Evolutionary conservation across 2,329 filamentous ascomycete species (phyloP).

Genomic region (Aspergillus carbonarius): DNA sequence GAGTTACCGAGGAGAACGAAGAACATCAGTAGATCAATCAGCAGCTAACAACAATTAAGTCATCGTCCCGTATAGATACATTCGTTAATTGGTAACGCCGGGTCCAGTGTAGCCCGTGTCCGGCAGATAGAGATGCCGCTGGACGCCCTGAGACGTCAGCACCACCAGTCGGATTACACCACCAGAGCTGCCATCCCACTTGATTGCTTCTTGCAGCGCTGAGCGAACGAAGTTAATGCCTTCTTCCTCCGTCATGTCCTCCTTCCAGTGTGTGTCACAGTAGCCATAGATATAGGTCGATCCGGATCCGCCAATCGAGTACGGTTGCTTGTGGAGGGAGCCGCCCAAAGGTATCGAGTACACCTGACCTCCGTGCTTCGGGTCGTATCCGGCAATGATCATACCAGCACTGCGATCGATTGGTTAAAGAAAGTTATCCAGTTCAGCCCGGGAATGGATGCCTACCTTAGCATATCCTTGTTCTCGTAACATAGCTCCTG

Average conservation of each 20-base stretch:
- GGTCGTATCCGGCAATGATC: constrained; percentile 98
- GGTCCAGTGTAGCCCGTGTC: constrained; percentile 84
- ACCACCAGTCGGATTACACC: constrained; percentile 99
- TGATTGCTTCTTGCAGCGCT: constrained; percentile 89
- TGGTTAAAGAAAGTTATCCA: constrained; percentile 3
- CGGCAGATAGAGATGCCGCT: constrained; percentile 92
- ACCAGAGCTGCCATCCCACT: constrained; percentile 98
- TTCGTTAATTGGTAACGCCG: constrained; percentile 48
- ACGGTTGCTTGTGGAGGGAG: constrained; percentile 95
- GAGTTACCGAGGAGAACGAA: not conserved
- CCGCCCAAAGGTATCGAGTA: constrained; percentile 96
- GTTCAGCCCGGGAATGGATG: constrained; percentile 12
- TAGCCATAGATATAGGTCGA: constrained; percentile 99
- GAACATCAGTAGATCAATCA: not conserved
- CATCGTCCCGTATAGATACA: constrained; percentile 16
- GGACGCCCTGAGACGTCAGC: constrained; percentile 81
- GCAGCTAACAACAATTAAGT: constrained; percentile 14
- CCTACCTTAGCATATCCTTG: constrained; percentile 87
- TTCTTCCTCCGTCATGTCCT: constrained; percentile 89
- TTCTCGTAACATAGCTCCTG: constrained; percentile 98
- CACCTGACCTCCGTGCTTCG: constrained; percentile 91
- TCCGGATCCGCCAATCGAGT: constrained; percentile 92
- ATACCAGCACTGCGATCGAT: constrained; percentile 71
- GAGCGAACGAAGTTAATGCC: constrained; percentile 92
- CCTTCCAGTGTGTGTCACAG: constrained; percentile 93